Evolutionary conservation across 2,329 filamentous ascomycete genomes (phyloP), one percentile per base, ranked within the genome.

Genomic region (Fusarium piperis): DNA sequence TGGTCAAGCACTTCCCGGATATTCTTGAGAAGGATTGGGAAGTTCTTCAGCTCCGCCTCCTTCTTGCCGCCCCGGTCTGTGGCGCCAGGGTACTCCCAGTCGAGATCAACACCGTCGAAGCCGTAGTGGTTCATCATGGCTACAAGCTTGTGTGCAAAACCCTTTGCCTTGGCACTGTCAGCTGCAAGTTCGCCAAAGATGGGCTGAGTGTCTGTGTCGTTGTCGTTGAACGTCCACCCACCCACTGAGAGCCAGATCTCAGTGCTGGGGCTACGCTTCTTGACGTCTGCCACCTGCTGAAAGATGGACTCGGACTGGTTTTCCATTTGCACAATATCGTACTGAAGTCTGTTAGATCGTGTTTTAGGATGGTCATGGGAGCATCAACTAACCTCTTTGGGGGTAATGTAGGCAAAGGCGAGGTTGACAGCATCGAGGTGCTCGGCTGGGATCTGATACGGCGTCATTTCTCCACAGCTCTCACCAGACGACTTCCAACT

Each of bases 141-240:
- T 0, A 76, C 62, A 0, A 83, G 59, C 0, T 78, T 81, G 0
- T 52, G 28, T 62, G 85, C 83, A 65, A 86, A 86, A 0, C 61
- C 67, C 0, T 72, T 74, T 3, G 81, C 73, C 46, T 74, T 77
- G 2, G 41, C 67, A 0, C 63, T 70, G 0, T 35, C 67, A 23
- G 61, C 67, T 2, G 60, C 76, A 23, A 79, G 73, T n/a, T 76
- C 62, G 4, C 61, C 58, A 41, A 81, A 82, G 10, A 77, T 68
- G 1, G 61, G 58, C 9, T 79, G 76, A 7, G 59, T 62, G 4
- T 64, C 33, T 0, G 62, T 15, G 1, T 60, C 60, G 0, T 53
- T 39, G 16, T 73, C 64, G 48, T 70, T 80, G 57, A 83, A 82
- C 0, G 78, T 76, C 82, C 82, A 85, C 0, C 84, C 84, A 1